Evolutionary conservation across 768 basidiomycete genomes (phyloP).

Genomic region (Kwoniella heveanensis): DNA sequence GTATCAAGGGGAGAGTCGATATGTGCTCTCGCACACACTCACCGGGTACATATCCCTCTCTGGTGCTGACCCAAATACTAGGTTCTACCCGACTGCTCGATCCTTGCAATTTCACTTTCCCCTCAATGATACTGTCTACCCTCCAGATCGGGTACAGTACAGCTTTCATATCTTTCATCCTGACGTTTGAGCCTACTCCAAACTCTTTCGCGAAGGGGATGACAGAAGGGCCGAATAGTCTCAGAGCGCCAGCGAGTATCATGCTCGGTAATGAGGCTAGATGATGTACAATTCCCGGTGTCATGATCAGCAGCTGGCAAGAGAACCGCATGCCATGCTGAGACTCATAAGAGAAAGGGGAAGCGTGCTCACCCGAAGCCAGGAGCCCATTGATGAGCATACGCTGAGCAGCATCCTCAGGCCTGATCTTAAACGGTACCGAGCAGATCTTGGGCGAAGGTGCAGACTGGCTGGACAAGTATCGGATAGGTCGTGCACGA

Average conservation of each 20-base stretch:
- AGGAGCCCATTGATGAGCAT: conserved; percentile 37
- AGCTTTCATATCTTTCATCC: conserved; percentile 48
- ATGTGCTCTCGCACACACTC: too few relatives aligned
- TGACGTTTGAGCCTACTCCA: conserved; percentile 41
- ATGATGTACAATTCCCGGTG: too few relatives aligned
- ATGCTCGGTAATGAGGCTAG: conserved; percentile 34
- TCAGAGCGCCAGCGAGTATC: conserved; percentile 35
- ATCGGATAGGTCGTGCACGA: conserved; percentile 2
- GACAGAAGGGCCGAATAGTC: conserved; percentile 36
- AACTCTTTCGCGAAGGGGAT: conserved; percentile 38
- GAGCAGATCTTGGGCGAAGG: conserved; percentile 44
- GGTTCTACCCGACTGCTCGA: conserved; percentile 10
- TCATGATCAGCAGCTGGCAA: too few relatives aligned
- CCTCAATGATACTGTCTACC: conserved; percentile 34
- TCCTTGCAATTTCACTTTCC: conserved; percentile 24
- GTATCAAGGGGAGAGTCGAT: too few relatives aligned
- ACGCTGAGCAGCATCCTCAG: conserved; percentile 30
- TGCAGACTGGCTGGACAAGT: conserved; percentile 16
- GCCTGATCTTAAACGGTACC: conserved; percentile 42
- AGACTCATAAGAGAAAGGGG: too few relatives aligned
- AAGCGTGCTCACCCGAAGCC: conserved; percentile 30
- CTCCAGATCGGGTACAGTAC: conserved; percentile 53
- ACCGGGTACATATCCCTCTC: conserved; percentile 51
- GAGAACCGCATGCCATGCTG: too few relatives aligned
- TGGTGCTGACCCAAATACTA: conserved; percentile 39